phyloP scores from a whole-genome alignment of 129 eudicot genomes.

The Flaveria ramosissima region DNA sequence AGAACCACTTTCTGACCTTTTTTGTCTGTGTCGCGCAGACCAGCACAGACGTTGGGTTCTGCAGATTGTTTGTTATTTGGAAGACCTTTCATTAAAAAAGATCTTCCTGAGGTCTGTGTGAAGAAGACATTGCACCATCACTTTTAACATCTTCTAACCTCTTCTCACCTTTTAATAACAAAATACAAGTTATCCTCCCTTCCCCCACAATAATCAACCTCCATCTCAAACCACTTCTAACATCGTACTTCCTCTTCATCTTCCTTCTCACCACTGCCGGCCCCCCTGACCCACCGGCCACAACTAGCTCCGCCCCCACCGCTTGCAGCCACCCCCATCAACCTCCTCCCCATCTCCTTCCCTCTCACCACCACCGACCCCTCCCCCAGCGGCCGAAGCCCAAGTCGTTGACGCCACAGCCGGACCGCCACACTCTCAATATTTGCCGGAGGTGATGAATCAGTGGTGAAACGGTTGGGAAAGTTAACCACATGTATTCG shows the following conservation, averaged over 20 bases:
- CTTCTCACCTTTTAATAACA: too few species aligned
- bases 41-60: too few species aligned
- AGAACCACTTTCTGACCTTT: too few species aligned
- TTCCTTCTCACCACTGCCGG: neutral
- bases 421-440: constrained; percentile 63
- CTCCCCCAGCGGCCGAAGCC: too few species aligned
- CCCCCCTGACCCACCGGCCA: neutral
- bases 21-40: too few species aligned
- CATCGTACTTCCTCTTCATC: neutral
- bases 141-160: too few species aligned
- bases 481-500: constrained; percentile 67
- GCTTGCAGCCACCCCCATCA: constrained; percentile 48
- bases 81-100: too few species aligned
- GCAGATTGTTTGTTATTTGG: too few species aligned
- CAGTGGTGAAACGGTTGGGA: constrained; percentile 45
- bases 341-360: constrained; percentile 28
- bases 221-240: neutral
- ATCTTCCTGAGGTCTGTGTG: too few species aligned
- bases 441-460: constrained; percentile 82
- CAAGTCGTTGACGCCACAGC: constrained; percentile 78
- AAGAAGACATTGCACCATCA: too few species aligned
- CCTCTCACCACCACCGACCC: too few species aligned
- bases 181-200: constrained; percentile 9
- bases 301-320: neutral
- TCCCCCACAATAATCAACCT: constrained; percentile 28